Conservation (phyloP, 2,329 filamentous ascomycete species). For the Alternaria ventricosa region DNA sequence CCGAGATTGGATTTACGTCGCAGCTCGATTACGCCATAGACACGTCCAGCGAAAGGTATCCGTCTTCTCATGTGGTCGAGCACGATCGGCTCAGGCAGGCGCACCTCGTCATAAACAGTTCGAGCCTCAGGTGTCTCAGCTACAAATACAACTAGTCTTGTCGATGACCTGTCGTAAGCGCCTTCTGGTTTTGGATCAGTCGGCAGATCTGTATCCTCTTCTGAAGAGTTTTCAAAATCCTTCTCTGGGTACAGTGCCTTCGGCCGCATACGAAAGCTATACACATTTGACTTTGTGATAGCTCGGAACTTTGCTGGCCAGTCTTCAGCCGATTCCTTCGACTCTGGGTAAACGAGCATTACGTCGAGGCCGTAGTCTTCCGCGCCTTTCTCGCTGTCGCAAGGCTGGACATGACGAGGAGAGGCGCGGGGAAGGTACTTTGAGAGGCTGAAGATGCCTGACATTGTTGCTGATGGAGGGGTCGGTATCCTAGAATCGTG, state of each 20-base stretch:
- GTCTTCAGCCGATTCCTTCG: background rate
- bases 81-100: background rate
- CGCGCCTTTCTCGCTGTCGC: background rate
- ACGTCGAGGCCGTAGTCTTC: background rate
- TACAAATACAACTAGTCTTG: background rate
- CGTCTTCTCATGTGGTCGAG: background rate
- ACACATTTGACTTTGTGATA: background rate
- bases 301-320: background rate
- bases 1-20: background rate
- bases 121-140: background rate
- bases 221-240: background rate
- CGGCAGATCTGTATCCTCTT: background rate
- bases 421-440: background rate
- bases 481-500: background rate
- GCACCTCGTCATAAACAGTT: background rate
- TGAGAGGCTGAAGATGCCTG: background rate
- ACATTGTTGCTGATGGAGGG: background rate
- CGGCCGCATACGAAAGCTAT: background rate
- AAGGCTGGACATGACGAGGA: background rate
- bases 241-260: background rate
- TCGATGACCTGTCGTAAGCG: background rate
- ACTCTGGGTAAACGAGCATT: background rate
- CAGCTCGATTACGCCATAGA: background rate
- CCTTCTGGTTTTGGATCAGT: background rate
- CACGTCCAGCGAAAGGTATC: background rate